Percentiles rank a stretch among this genome's conserved stretches.
Evolutionary conservation across 345 rosid species (phyloP).

Genomic region (rapeseed (Brassica napus)): DNA sequence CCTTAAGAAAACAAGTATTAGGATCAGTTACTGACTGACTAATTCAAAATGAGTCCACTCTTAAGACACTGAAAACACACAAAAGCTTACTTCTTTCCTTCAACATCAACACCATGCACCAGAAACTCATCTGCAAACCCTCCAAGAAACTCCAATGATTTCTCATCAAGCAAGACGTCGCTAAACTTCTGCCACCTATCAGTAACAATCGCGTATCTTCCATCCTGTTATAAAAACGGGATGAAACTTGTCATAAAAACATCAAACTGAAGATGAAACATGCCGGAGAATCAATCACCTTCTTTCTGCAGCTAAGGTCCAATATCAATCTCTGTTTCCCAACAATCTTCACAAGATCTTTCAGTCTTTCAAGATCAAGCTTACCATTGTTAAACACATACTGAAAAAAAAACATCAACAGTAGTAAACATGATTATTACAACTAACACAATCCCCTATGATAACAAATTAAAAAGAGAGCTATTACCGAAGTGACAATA

Average conservation of each 20-base stretch:
- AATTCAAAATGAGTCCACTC: neutral
- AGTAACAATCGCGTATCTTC: conserved; percentile 83
- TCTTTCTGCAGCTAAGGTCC: conserved; percentile 96
- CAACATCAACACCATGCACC: conserved; percentile 96
- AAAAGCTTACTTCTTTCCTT: conserved; percentile 78
- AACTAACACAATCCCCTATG: neutral
- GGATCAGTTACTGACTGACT: conserved; percentile 9
- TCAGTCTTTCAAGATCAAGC: conserved; percentile 83
- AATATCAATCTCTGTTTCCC: conserved; percentile 82
- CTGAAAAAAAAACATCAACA: conserved; percentile 45
- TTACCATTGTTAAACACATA: conserved; percentile 85
- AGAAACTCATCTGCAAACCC: conserved; percentile 85
- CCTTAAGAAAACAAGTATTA: conserved; percentile 49
- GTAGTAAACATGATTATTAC: neutral
- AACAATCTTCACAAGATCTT: conserved; percentile 65
- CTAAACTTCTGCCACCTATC: conserved; percentile 98
- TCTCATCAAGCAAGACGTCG: conserved; percentile 71
- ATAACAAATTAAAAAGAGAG: conserved; percentile 13
- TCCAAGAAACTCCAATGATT: conserved; percentile 69
- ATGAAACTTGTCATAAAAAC: neutral
- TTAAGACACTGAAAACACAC: neutral
- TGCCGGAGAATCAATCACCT: conserved; percentile 47
- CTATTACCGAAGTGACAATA: conserved; percentile 84
- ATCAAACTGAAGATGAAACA: neutral
- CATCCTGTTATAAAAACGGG: conserved; percentile 50